Evolutionary conservation across 805 yeast species (phyloP).

Genomic region (Brettanomyces bruxellensis): DNA sequence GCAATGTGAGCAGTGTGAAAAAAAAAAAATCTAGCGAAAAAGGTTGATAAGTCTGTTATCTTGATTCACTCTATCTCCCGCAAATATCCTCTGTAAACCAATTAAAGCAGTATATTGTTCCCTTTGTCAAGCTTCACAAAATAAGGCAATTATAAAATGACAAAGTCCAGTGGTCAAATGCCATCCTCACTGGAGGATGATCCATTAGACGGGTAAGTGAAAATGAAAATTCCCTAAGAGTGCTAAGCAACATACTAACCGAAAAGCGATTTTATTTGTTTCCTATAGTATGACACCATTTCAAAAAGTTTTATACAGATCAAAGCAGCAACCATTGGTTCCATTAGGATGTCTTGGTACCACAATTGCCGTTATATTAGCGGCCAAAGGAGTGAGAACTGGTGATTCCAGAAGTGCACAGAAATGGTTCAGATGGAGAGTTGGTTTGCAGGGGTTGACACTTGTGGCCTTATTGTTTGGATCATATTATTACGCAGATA

Average conservation of each 20-base stretch:
- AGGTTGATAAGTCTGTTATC: no score
- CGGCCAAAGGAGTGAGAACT: constrained; percentile 62
- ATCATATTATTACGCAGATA: constrained; percentile 56
- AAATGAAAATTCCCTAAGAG: not conserved
- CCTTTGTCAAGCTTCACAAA: not conserved
- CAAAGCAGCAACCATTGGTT: constrained; percentile 82
- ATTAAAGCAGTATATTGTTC: no score
- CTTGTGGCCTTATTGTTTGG: constrained; percentile 77
- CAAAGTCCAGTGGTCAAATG: constrained; percentile 12
- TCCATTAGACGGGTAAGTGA: constrained; percentile 40
- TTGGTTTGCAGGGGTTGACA: constrained; percentile 78
- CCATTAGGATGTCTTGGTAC: constrained; percentile 78
- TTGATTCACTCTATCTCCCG: no score
- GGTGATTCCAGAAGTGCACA: constrained; percentile 76
- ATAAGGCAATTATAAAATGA: not conserved
- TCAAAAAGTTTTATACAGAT: constrained; percentile 50
- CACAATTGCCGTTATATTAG: constrained; percentile 69
- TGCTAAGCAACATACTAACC: not conserved
- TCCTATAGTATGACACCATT: constrained; percentile 34
- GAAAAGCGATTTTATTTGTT: no score
- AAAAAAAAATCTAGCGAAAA: no score
- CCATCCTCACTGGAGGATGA: constrained; percentile 44
- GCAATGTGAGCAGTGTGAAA: no score
- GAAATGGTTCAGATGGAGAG: constrained; percentile 83
- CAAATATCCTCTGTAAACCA: no score